Base-by-base conservation (phyloP, 352 stramenopile species). In the Pythium periplocum region DNA sequence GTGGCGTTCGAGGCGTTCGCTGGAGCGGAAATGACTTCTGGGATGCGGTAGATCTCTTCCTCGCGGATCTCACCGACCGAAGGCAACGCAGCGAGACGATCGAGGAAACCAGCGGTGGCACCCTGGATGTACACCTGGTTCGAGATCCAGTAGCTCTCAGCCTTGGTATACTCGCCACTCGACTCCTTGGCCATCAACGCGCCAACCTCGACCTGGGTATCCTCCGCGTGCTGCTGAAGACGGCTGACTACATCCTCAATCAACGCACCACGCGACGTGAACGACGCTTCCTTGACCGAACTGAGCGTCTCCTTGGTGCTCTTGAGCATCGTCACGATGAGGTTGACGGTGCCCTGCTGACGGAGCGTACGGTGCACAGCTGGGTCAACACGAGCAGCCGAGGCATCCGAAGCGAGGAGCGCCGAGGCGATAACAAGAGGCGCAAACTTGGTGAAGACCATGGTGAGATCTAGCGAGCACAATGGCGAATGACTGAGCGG, bases 341-440 rank as follows among this genome's bases (percentile, higher is more conserved):
- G 39, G 59, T 66, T 70, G 36, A 64, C 53, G 3, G 57, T 55
- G 39, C 52, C 49, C 8, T 67, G 59, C 33, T 48, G 31, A 17
- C 54, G 53, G 2, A 70, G 51, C 12, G 58, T 35, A 38, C 59
- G 62, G 44, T 67, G 62, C 12, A 70, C 62, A 10, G n/a, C 40
- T 1, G 62, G n/a, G 42, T 70, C 10, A 4, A 70, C 49, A 26
- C 45, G 45, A 11, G 55, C 26, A 5, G 47, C 35, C 12, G 47
- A 40, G 11, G 42, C 48, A 26, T 26, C 41, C 3, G 33, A 31
- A 30, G 33, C 55, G 45, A 60, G 53, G 38, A 42, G 38, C 38
- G 38, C 38, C 30, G 45, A 45, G 39, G 17, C 17, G 17, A 26
- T 26, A 26, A 54, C 30, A 26, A 60, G 45, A 4, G 46, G 26